Evolutionary conservation across 108 stramenopile species (phyloP), one percentile per base, ranked within the genome.

Genomic region (Discostella stelligeroides): DNA sequence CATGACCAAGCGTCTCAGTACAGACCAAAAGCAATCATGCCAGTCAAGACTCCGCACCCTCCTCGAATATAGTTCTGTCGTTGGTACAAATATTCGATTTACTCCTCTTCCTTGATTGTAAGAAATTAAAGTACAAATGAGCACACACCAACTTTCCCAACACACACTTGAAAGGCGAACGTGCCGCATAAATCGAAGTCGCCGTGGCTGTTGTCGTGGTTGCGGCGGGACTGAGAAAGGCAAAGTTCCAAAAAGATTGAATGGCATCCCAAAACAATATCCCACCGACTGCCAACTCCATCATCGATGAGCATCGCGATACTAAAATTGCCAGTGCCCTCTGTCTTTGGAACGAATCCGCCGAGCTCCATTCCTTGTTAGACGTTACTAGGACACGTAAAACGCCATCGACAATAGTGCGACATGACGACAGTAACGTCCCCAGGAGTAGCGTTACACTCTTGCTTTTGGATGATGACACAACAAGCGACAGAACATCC

Each of bases 111-210:
- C 88, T 80, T 24, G 77, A 65, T 62, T 72, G 73, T 48, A 94
- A 73, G 66, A 88, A 94, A 37, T 90, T 86, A 21, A 88, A n/a
- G 51, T 90, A 91, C 20, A 94, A 65, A 47, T 86, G 81, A 40
- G 90, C 76, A 60, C 90, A 89, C 13, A 61, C 51, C 39, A 69
- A 57, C 43, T 75, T 77, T 29, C 76, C 76, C 64, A 60, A n/a
- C 5, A 77, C 69, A 49, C 58, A 21, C 28, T 60, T 48, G 51
- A 85, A 84, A 1, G 79, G 42, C 47, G 76, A 77, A 30, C 81
- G 75, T 14, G 25, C 68, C 54, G 9, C n/a, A n/a, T n/a, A n/a
- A n/a, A n/a, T 25, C 46, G 12, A 4, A n/a, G 2, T 11, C 28
- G 3, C 39, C 67, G 49, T n/a, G 38, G 1, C 48, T 28, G 4